Evolutionary conservation across 345 rosid species (phyloP).

Genomic region (Rubroshorea leprosula): DNA sequence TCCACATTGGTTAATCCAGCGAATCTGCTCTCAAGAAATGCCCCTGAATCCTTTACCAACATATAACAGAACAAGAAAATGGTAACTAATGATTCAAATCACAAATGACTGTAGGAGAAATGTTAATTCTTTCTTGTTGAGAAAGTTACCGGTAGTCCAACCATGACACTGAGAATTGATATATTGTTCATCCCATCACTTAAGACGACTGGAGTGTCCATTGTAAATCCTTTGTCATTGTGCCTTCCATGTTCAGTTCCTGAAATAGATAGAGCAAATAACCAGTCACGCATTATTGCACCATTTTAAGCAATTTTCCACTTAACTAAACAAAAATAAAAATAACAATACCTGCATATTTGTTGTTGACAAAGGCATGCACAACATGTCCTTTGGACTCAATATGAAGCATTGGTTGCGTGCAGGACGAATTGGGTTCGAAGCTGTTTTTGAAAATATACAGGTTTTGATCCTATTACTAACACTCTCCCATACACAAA

Average conservation of each 20-base stretch:
- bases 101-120: neutral
- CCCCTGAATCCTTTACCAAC: slow-evolving; percentile 65
- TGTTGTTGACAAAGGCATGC: slow-evolving; percentile 56
- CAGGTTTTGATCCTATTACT: no score
- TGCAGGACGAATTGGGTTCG: slow-evolving; percentile 45
- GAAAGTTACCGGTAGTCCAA: slow-evolving; percentile 73
- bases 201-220: slow-evolving; percentile 39
- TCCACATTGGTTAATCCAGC: slow-evolving; percentile 46
- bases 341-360: slow-evolving; percentile 31
- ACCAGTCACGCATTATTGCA: no score
- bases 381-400: slow-evolving; percentile 66
- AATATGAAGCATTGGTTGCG: slow-evolving; percentile 44
- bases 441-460: slow-evolving; percentile 32
- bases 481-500: no score
- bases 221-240: slow-evolving; percentile 35
- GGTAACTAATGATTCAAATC: neutral
- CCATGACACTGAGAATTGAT: slow-evolving; percentile 76
- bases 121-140: neutral
- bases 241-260: slow-evolving; percentile 75
- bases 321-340: neutral
- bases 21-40: slow-evolving; percentile 53
- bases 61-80: neutral
- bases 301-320: no score
- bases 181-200: slow-evolving; percentile 49
- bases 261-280: no score